Base-by-base conservation (phyloP, 306 rosid genomes). In the Cucumis hystrix region DNA sequence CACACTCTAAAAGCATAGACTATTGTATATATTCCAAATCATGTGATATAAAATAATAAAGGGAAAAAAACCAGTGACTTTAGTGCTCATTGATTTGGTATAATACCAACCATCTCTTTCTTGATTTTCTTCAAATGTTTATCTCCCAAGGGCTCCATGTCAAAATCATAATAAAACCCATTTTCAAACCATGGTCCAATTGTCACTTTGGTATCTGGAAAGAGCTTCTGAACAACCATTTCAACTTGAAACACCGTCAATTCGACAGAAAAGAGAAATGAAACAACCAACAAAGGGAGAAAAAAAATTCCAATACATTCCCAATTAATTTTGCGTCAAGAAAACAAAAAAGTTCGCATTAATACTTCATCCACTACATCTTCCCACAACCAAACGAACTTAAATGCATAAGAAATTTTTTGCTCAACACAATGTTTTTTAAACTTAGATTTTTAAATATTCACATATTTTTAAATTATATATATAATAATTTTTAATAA, bases 141-240 rank as follows among this genome's bases (percentile, higher is more conserved):
- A 80, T 91, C 97, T 4, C 92, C 90, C 86, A 92, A 81, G 43
- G 96, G 87, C 83, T 88, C 92, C 80, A 91, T 88, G 79, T 95
- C 99, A 25, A 95, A 95, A 84, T 95, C 99, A 76, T 95, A 95
- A 73, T 95, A 95, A 87, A 95, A 95, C 28, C 99, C 99, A 82
- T 88, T 89, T 39, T 91, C 97, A 51, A 95, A 92, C 99, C 99
- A 91, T 54, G 98, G 99, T 40, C 99, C 99, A 74, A 92, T 95
- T 3, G 99, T 95, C 74, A 92, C 99, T 85, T 95, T 95, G 5
- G 99, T 98, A 79, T 92, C 83, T 21, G 98, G 98, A 80, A 65
- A 92, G 77, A 92, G 14, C 59, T 71, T 23, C 60, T 13, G 20
- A 28, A 7, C 8, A 9, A 51, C 28, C 57, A 72, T 20, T 14